Percentiles rank a stretch among this genome's conserved stretches.
These are phyloP conservation scores for Dendrocalamus sinicus DNA, from an alignment of 176 grass and related monocot genomes.

Conservation along the genomic window DNA sequence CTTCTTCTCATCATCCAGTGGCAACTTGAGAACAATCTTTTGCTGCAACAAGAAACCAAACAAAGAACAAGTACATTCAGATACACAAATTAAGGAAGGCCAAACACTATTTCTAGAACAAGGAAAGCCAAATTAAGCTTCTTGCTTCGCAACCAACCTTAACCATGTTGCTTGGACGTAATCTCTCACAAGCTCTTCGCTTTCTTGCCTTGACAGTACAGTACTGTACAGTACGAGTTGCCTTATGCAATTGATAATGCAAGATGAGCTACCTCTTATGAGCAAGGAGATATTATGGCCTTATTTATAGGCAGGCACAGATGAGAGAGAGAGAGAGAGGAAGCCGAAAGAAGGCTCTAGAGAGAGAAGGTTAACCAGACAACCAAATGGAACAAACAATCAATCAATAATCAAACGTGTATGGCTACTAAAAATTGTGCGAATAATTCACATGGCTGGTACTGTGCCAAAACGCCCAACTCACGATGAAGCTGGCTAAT, in stretches of 20 bases:
- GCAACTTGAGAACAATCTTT: slow-evolving; percentile 77
- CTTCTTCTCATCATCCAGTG: slow-evolving; percentile 62
- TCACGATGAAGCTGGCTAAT: slow-evolving; percentile 26
- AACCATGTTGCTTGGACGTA: slow-evolving; percentile 37
- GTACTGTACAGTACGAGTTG: slow-evolving; percentile 4
- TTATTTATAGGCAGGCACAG: slow-evolving; percentile 48
- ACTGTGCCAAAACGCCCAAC: slow-evolving; percentile 36
- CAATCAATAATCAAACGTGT: slow-evolving; percentile 30
- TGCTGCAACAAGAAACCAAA: slow-evolving; percentile 51
- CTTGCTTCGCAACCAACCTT: slow-evolving; percentile 41
- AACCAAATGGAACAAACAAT: slow-evolving; percentile 35
- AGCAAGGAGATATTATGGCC: slow-evolving; percentile 4
- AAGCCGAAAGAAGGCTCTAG: slow-evolving; percentile 50
- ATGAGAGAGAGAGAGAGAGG: neutral
- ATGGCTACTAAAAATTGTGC: neutral
- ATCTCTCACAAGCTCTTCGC: neutral
- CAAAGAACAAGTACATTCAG: neutral
- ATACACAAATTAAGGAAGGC: neutral
- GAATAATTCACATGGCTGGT: slow-evolving; percentile 24
- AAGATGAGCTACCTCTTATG: slow-evolving; percentile 19
- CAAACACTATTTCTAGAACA: neutral
- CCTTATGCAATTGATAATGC: neutral
- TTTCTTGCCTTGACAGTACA: neutral
- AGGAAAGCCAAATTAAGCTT: too few species aligned
- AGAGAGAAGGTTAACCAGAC: neutral